Conservation (phyloP, 345 rosid genomes). For the Syzygium aromaticum region DNA sequence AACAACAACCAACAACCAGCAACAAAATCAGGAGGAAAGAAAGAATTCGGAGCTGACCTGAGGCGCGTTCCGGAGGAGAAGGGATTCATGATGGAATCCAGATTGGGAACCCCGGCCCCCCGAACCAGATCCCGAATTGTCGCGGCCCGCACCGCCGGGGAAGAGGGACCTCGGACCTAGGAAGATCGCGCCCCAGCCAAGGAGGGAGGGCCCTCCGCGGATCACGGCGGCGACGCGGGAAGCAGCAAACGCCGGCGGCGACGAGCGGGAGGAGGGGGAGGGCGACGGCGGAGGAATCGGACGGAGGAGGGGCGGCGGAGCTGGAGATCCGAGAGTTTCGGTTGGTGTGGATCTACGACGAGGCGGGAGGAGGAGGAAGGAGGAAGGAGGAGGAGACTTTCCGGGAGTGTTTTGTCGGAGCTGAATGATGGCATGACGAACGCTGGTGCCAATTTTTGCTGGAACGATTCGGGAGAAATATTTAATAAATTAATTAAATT, state of each 20-base stretch:
- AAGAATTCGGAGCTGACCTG: slow-evolving; percentile 39
- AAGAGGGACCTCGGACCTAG: not conserved
- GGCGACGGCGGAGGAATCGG: not conserved
- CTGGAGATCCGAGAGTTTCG: no score
- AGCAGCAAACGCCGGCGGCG: not conserved
- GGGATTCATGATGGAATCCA: slow-evolving; percentile 86
- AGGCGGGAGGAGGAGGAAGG: no score
- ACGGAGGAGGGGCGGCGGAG: no score
- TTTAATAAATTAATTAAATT: no score
- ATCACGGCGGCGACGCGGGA: not conserved
- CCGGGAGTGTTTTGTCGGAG: no score
- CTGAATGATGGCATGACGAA: no score
- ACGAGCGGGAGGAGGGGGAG: not conserved
- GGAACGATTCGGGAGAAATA: no score
- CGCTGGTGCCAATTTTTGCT: no score
- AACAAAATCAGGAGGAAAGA: not conserved
- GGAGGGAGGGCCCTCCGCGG: not conserved
- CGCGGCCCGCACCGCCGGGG: not conserved
- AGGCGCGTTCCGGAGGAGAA: slow-evolving; percentile 97
- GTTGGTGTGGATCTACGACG: no score
- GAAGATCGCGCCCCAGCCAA: not conserved
- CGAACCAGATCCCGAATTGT: slow-evolving; percentile 22
- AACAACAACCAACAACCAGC: not conserved
- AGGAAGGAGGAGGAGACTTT: no score
- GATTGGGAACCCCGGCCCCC: slow-evolving; percentile 1